A percentile compares a stretch with the other conserved stretches of the same genome.
phyloP scores from a whole-genome alignment of 495 filamentous ascomycete genomes.

The Penicillium goetzii region DNA sequence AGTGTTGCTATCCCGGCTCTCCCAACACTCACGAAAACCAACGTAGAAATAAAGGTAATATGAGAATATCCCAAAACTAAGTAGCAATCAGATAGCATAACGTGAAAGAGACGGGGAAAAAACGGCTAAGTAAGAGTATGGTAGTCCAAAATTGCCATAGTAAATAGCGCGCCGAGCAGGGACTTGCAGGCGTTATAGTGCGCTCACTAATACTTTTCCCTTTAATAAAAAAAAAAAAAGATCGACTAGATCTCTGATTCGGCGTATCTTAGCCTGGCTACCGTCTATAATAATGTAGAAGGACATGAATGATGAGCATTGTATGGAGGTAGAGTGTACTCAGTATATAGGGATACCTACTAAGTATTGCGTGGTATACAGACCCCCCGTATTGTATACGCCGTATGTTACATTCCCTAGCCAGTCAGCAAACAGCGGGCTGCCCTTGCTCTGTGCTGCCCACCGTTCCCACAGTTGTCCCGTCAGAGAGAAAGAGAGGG shows the following conservation, averaged over 20 bases:
- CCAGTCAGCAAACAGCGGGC: slow-evolving; percentile 27
- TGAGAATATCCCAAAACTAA: background rate
- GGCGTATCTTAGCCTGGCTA: no score
- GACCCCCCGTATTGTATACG: background rate
- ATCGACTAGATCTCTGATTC: no score
- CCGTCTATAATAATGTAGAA: no score
- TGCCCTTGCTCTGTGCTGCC: slow-evolving; percentile 24
- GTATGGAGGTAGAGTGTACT: no score
- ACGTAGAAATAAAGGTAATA: background rate
- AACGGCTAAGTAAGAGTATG: background rate
- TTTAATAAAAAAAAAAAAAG: background rate
- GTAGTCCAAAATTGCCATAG: background rate
- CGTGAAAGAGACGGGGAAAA: background rate
- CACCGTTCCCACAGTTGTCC: slow-evolving; percentile 37
- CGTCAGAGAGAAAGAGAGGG: slow-evolving; percentile 27
- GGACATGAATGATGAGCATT: no score
- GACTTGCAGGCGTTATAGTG: background rate
- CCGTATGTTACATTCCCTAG: slow-evolving; percentile 26
- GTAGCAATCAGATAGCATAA: background rate
- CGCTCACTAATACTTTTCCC: background rate
- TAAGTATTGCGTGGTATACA: background rate
- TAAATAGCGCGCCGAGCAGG: background rate
- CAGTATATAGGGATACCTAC: no score
- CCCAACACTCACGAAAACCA: background rate
- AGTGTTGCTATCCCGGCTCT: background rate